Base-by-base conservation (phyloP, 2,329 filamentous ascomycete genomes). In the Neonectria coccinea region DNA sequence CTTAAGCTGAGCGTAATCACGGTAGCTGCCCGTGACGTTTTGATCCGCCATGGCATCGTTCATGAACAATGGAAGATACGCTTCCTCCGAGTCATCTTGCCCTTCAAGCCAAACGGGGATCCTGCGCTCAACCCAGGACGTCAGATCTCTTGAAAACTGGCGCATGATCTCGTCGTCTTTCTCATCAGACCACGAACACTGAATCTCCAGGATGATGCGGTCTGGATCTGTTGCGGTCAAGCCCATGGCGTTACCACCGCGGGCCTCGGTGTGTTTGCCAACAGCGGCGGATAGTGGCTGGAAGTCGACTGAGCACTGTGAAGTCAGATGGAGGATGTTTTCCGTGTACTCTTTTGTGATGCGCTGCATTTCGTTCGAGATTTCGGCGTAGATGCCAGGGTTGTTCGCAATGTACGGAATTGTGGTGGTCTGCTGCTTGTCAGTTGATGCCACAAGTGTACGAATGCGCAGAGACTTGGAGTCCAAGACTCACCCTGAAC, bases 21-120 rank as follows among this genome's bases (percentile, higher is more conserved):
- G 63, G 63, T 76, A 76, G 56, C 52, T 73, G 9, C 67, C 68
- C 10, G 72, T 74, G 11, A 75, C 75, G 54, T 75, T 75, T 66
- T 75, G 75, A 61, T 79, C 76, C 20, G 66, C 70, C 67, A 73
- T 74, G 1, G 77, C 77, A 67, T 80, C 77, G 45, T 79, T 79
- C 74, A 79, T 76, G 42, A 78, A 76, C 1, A 72, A 63, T 10
- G 74, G 73, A 18, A 73, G 65, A 61, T 77, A 79, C 3, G 18
- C 20, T 2, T 63, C 41, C 4, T 33, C 56, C 7, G 5, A 10
- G 6, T 33, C 14, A 7, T 18, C 33, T 7, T 16, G 14, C 14
- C 22, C 50, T 9, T 48, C 56, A 6, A 70, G 64, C 74, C 73
- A 75, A 22, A 63, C 57, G 2, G 72, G 68, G n/a, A 75, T 60